phyloP scores from a whole-genome alignment of 441 rosid genomes.

The Eruca vesicaria region DNA sequence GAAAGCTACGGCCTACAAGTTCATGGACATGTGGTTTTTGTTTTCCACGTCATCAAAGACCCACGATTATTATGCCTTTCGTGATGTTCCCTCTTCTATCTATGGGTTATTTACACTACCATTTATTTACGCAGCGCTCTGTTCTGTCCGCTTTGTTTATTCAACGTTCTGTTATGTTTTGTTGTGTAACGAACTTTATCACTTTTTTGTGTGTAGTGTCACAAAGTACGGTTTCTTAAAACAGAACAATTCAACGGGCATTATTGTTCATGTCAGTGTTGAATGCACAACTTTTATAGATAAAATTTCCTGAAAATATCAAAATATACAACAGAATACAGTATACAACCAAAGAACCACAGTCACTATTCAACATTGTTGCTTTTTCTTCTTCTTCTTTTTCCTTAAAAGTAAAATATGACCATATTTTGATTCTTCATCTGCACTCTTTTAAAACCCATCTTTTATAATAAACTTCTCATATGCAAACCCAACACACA shows the following conservation, averaged over 20 bases:
- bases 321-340: neutral
- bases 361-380: neutral
- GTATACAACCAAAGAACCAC: neutral
- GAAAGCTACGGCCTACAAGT: no score
- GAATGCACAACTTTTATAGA: neutral
- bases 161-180: neutral
- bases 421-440: slow-evolving; percentile 26
- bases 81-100: neutral
- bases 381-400: neutral
- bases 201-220: slow-evolving; percentile 1
- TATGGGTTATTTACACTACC: neutral
- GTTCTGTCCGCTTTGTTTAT: neutral
- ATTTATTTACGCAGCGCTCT: neutral
- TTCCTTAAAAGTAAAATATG: neutral
- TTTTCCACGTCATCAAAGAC: neutral
- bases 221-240: neutral
- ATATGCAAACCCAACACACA: slow-evolving; percentile 22
- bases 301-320: neutral
- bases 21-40: no score
- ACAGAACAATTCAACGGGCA: slow-evolving; percentile 34
- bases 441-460: slow-evolving; percentile 17
- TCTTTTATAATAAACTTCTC: slow-evolving; percentile 31
- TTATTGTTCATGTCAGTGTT: slow-evolving; percentile 7
- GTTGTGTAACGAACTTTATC: slow-evolving; percentile 15
- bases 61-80: slow-evolving; percentile 19